Evolutionary conservation across 2,329 filamentous ascomycete genomes (phyloP).

Genomic region (Dactylella cylindrospora): DNA sequence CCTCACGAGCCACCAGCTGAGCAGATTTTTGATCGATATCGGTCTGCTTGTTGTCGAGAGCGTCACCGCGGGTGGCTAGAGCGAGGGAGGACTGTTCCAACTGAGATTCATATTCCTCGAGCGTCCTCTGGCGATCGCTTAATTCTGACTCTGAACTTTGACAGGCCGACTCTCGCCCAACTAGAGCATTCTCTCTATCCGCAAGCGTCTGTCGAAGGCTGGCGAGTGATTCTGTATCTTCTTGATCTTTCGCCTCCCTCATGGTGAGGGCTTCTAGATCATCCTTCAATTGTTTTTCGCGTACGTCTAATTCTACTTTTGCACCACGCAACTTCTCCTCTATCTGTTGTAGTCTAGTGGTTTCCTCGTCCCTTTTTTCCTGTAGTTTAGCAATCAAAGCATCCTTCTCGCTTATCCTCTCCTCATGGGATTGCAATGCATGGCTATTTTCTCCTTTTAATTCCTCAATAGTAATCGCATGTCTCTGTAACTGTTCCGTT

Average conservation of each 20-base stretch:
- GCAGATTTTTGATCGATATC: conserved; percentile 6
- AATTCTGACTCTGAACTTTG: conserved; percentile 23
- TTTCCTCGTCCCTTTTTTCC: conserved; percentile 24
- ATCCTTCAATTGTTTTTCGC: conserved; percentile 13
- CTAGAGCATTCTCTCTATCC: conserved; percentile 18
- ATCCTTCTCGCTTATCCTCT: conserved; percentile 19
- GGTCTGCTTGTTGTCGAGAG: conserved; percentile 5
- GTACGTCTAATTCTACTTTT: conserved; percentile 23
- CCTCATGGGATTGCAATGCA: conserved; percentile 24
- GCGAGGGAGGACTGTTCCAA: conserved; percentile 5
- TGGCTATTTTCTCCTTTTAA: conserved; percentile 7
- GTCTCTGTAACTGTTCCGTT: conserved; percentile 28
- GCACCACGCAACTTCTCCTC: conserved; percentile 22
- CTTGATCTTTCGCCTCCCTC: conserved; percentile 22
- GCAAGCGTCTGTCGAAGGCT: conserved; percentile 15
- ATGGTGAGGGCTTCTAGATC: conserved; percentile 20
- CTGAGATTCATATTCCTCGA: conserved; percentile 11
- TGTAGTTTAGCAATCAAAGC: conserved; percentile 8
- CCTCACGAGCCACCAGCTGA: conserved; percentile 9
- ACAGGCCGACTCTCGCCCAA: conserved; percentile 22
- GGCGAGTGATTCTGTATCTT: conserved; percentile 19
- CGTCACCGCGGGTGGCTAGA: conserved; percentile 7
- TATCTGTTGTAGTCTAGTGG: conserved; percentile 17
- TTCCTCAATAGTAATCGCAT: conserved; percentile 15
- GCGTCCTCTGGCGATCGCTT: background rate